phyloP scores from a whole-genome alignment of 768 basidiomycete genomes.

The Lentinula raphanica region DNA sequence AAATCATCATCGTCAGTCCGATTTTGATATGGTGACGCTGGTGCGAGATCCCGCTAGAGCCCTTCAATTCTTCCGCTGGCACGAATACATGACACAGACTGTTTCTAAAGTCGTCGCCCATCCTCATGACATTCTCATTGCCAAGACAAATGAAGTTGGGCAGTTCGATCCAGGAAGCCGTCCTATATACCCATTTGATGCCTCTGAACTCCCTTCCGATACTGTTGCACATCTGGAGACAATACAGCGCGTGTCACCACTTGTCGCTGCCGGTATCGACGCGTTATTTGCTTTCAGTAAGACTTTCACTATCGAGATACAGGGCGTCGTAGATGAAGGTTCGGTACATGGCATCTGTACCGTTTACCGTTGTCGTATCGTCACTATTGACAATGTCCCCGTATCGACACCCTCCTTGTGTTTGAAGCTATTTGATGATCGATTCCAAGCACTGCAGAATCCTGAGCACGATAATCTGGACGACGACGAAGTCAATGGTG shows the following conservation, averaged over 20 bases:
- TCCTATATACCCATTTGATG: constrained; percentile 8
- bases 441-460: constrained; percentile 20
- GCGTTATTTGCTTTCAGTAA: background rate
- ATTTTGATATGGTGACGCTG: constrained; percentile 21
- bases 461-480: no score
- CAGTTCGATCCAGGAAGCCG: constrained; percentile 3
- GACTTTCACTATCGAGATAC: constrained; percentile 1
- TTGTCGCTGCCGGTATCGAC: background rate
- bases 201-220: constrained; percentile 2
- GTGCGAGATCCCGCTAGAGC: constrained; percentile 17
- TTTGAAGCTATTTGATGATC: constrained; percentile 18
- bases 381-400: constrained; percentile 14
- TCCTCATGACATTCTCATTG: constrained; percentile 13
- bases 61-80: constrained; percentile 25
- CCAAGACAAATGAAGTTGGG: constrained; percentile 10
- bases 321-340: constrained; percentile 5
- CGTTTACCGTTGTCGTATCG: constrained; percentile 12
- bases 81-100: constrained; percentile 11
- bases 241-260: background rate
- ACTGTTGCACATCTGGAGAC: no score
- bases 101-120: constrained; percentile 13
- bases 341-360: constrained; percentile 9
- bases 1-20: constrained; percentile 16
- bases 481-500: background rate
- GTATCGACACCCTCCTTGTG: constrained; percentile 12